Percentiles rank a stretch among this genome's conserved stretches.
Conservation (phyloP, 345 rosid genomes). For the Eucalyptus sp. region DNA sequence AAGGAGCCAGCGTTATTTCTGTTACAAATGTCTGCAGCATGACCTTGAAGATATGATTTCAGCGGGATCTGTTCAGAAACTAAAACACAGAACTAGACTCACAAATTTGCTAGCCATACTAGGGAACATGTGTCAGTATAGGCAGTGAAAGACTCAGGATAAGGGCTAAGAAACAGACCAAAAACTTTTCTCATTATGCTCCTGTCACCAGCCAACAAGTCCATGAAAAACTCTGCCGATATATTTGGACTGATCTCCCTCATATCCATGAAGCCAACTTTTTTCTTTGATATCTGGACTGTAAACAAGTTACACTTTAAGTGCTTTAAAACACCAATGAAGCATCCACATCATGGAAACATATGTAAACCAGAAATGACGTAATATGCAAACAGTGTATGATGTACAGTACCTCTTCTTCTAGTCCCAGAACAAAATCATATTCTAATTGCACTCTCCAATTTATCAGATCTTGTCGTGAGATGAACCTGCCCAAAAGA, state of each 20-base stretch:
- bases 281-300: slow-evolving; percentile 93
- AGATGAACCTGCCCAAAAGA: slow-evolving; percentile 41
- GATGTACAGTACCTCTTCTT: slow-evolving; percentile 45
- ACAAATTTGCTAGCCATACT: background rate
- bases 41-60: background rate
- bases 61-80: background rate
- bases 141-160: background rate
- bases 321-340: slow-evolving; percentile 13
- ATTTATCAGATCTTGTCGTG: slow-evolving; percentile 61
- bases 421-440: slow-evolving; percentile 24
- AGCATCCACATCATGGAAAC: background rate
- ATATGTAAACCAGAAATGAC: background rate
- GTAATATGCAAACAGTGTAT: background rate
- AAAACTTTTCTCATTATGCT: slow-evolving; percentile 78
- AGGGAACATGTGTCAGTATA: background rate
- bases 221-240: slow-evolving; percentile 56
- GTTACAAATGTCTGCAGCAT: background rate
- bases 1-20: background rate
- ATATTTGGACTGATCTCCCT: slow-evolving; percentile 41
- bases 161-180: slow-evolving; percentile 31
- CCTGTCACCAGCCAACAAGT: slow-evolving; percentile 55
- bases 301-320: slow-evolving; percentile 73
- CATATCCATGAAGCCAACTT: slow-evolving; percentile 69
- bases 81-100: background rate
- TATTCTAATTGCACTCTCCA: slow-evolving; percentile 84